Evolutionary conservation across 202 grass and related monocot species (phyloP).

Genomic region (Carex sylvatica): DNA sequence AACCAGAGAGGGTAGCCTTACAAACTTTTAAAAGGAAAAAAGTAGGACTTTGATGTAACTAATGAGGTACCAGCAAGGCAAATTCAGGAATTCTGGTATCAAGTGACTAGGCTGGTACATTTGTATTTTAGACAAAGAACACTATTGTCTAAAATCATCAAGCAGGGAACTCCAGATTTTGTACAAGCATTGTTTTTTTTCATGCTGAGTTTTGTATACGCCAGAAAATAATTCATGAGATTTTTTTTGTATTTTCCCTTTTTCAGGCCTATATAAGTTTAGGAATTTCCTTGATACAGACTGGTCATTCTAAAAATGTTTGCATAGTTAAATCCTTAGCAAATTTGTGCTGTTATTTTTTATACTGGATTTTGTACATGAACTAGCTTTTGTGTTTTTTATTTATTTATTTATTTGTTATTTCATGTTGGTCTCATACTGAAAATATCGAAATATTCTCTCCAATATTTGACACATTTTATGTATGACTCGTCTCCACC

Average conservation of each 20-base stretch:
- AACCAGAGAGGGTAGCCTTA: background rate
- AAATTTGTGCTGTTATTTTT: background rate
- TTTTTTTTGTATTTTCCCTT: background rate
- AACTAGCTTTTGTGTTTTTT: background rate
- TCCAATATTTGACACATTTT: slow-evolving; percentile 6
- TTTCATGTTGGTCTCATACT: background rate
- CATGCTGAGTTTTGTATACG: background rate
- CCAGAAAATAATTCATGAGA: background rate
- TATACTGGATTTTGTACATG: background rate
- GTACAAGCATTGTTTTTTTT: background rate
- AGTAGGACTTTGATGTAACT: background rate
- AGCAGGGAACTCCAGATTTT: background rate
- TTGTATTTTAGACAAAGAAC: background rate
- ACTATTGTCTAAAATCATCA: background rate
- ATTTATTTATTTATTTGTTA: too few relatives aligned
- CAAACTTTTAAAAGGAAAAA: background rate
- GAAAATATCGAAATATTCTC: background rate
- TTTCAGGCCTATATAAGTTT: background rate
- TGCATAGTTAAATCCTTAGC: background rate
- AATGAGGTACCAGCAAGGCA: background rate
- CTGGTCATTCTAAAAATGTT: background rate
- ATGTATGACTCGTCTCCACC: background rate
- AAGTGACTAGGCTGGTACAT: background rate
- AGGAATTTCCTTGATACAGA: background rate
- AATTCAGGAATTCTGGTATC: too few relatives aligned